These are phyloP conservation scores for Ustilago vetiveriae DNA, from an alignment of 1,284 basidiomycete species.

Conservation along the genomic window DNA sequence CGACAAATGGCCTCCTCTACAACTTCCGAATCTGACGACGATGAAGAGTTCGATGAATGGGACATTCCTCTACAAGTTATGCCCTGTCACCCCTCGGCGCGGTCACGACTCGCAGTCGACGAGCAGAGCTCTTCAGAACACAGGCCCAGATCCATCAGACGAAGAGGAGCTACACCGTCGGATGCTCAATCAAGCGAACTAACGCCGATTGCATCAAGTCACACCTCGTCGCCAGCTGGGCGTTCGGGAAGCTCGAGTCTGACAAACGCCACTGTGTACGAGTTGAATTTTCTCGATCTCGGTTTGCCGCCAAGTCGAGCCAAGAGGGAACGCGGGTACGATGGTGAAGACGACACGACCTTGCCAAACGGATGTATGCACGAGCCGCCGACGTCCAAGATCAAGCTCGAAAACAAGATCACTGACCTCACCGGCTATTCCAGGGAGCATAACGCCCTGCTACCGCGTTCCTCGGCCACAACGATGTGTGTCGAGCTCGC, in stretches of 20 bases:
- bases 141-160: slow-evolving; percentile 1
- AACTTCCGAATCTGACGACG: slow-evolving; percentile 1
- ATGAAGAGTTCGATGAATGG: slow-evolving; percentile 1
- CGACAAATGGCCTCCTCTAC: too few relatives aligned
- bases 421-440: not conserved
- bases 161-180: not conserved
- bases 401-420: slow-evolving; percentile 1
- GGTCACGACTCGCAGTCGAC: not conserved
- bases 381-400: not conserved
- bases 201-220: not conserved
- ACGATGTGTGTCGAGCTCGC: slow-evolving; percentile 4
- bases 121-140: not conserved
- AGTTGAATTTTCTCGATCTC: not conserved
- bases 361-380: too few relatives aligned
- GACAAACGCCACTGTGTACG: not conserved
- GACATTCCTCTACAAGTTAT: slow-evolving; percentile 7
- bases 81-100: slow-evolving; percentile 11
- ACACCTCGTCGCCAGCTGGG: not conserved
- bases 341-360: not conserved
- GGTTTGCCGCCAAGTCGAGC: not conserved
- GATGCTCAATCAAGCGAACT: not conserved
- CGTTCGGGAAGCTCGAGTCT: not conserved
- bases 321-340: slow-evolving; percentile 17
- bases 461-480: not conserved
- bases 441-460: not conserved